Conservation (phyloP, 1,284 basidiomycete species). For the Erythrobasidium hasegawianum region DNA sequence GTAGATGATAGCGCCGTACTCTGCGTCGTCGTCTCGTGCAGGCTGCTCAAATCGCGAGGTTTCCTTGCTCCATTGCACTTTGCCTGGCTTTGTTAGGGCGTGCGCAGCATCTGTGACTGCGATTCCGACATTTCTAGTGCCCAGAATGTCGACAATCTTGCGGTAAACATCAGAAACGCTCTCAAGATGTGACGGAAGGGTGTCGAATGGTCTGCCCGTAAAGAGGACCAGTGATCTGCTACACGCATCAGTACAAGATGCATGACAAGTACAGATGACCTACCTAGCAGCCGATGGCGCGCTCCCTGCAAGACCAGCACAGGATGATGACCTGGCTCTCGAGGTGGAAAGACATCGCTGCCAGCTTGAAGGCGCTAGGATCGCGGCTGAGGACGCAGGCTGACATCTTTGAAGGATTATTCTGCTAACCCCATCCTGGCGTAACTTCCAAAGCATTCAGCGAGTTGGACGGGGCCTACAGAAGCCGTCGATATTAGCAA, state of each 20-base stretch:
- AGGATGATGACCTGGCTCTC: too few relatives aligned
- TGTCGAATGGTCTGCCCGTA: conserved; percentile 18
- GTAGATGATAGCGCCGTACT: conserved; percentile 30
- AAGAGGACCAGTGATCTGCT: conserved; percentile 30
- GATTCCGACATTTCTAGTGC: conserved; percentile 4
- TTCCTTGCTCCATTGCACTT: conserved; percentile 6
- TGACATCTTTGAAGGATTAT: too few relatives aligned
- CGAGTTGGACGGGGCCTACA: too few relatives aligned
- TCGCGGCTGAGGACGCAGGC: too few relatives aligned
- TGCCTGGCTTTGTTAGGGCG: neutral
- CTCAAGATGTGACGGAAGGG: conserved; percentile 40
- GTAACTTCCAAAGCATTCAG: too few relatives aligned
- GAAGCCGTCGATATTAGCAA: too few relatives aligned
- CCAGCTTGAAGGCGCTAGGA: too few relatives aligned
- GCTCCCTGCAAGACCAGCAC: too few relatives aligned
- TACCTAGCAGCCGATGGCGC: too few relatives aligned
- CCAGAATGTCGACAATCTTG: conserved; percentile 20
- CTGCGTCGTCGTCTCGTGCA: neutral
- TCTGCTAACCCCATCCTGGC: too few relatives aligned
- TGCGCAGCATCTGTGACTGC: conserved; percentile 25
- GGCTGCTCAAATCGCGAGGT: conserved; percentile 17
- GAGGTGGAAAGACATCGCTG: too few relatives aligned
- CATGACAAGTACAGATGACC: too few relatives aligned
- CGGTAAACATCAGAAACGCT: conserved; percentile 34
- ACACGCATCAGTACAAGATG: neutral